Conservation (phyloP, 106 monocot genomes). For the Posidonia australis region DNA sequence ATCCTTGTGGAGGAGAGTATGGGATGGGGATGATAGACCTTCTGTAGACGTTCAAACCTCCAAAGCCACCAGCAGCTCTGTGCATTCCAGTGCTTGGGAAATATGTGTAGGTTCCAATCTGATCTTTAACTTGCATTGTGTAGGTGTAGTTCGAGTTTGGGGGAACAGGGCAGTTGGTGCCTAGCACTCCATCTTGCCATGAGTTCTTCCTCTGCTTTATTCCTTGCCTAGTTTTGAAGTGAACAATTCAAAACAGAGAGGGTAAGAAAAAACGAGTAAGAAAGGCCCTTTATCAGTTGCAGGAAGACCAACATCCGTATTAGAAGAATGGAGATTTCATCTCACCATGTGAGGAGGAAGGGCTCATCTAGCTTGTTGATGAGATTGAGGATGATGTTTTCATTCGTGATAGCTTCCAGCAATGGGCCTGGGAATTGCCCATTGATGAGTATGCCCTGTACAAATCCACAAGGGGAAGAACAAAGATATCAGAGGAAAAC, state of each 20-base stretch:
- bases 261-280: not conserved
- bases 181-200: slow-evolving; percentile 94
- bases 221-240: slow-evolving; percentile 41
- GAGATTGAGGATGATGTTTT: slow-evolving; percentile 73
- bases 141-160: slow-evolving; percentile 74
- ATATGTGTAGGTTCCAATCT: slow-evolving; percentile 81
- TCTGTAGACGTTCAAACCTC: slow-evolving; percentile 55
- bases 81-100: slow-evolving; percentile 79
- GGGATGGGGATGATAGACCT: slow-evolving; percentile 60
- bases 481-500: not conserved
- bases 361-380: slow-evolving; percentile 95
- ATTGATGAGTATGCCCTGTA: slow-evolving; percentile 74
- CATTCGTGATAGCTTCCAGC: slow-evolving; percentile 73
- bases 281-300: not conserved
- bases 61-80: slow-evolving; percentile 74
- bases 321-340: not conserved
- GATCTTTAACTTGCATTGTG: slow-evolving; percentile 85
- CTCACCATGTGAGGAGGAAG: slow-evolving; percentile 76
- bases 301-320: not conserved
- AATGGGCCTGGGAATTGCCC: slow-evolving; percentile 81
- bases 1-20: slow-evolving; percentile 39
- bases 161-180: slow-evolving; percentile 92
- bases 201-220: slow-evolving; percentile 99
- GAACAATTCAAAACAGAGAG: not conserved
- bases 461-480: not conserved